Conservation (phyloP, 1,139 yeast genomes). For the Kluyveromyces sp. region DNA sequence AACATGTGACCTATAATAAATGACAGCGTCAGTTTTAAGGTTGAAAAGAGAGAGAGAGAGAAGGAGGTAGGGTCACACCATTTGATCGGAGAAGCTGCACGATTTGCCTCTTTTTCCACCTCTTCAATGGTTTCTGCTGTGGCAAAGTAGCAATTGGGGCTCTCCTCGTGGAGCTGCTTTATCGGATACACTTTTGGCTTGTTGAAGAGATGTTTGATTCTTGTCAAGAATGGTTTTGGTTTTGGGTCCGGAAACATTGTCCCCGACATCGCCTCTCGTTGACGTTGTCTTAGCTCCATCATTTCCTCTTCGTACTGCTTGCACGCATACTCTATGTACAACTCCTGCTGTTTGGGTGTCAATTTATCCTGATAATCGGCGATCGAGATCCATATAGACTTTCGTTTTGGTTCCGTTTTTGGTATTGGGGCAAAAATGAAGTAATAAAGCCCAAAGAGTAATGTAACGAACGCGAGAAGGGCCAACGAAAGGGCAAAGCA, state of each 20-base stretch:
- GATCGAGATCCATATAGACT: slow-evolving; percentile 5
- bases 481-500: not conserved
- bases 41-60: too few relatives aligned
- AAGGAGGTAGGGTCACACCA: not conserved
- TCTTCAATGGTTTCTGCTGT: not conserved
- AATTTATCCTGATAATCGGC: slow-evolving; percentile 6
- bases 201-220: not conserved
- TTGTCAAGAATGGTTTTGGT: not conserved
- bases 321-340: slow-evolving; percentile 6
- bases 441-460: slow-evolving; percentile 2
- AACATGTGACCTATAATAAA: too few relatives aligned
- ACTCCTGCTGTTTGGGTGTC: slow-evolving; percentile 1
- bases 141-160: not conserved
- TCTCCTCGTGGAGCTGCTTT: not conserved
- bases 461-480: not conserved
- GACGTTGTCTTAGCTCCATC: not conserved
- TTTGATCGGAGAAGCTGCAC: not conserved
- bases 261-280: not conserved
- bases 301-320: slow-evolving; percentile 3
- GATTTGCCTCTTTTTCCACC: not conserved
- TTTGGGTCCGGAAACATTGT: not conserved
- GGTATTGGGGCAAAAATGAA: not conserved
- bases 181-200: not conserved
- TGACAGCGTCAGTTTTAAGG: too few relatives aligned
- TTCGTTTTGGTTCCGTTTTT: not conserved